These are phyloP conservation scores for Fragilaria crotonensis DNA, from an alignment of 108 stramenopile genomes.

Conservation along the genomic window DNA sequence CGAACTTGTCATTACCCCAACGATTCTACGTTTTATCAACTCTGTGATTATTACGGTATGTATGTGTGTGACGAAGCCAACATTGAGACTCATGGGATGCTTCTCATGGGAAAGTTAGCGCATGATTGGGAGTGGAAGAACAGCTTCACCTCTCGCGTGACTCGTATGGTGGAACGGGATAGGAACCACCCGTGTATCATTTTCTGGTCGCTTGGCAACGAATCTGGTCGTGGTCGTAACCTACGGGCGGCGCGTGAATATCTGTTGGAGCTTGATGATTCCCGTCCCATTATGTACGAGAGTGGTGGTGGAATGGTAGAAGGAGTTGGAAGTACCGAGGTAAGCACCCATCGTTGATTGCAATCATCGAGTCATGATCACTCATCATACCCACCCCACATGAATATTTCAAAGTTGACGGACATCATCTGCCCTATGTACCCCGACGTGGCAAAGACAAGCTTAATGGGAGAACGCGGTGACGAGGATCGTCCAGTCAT, in stretches of 20 bases:
- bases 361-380: too few relatives aligned
- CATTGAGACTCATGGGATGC: slow-evolving; percentile 93
- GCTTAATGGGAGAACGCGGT: slow-evolving; percentile 31
- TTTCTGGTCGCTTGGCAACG: slow-evolving; percentile 90
- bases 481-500: slow-evolving; percentile 82
- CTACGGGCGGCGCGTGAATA: slow-evolving; percentile 37
- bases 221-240: slow-evolving; percentile 79
- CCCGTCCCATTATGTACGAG: slow-evolving; percentile 47
- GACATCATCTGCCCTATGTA: slow-evolving; percentile 98
- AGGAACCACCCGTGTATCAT: slow-evolving; percentile 90
- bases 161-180: slow-evolving; percentile 81
- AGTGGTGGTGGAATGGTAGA: slow-evolving; percentile 44
- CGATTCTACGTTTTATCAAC: slow-evolving; percentile 81
- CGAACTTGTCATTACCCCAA: slow-evolving; percentile 94
- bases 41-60: slow-evolving; percentile 87
- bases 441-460: slow-evolving; percentile 50
- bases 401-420: neutral
- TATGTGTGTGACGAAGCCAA: slow-evolving; percentile 97
- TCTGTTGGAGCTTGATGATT: slow-evolving; percentile 60
- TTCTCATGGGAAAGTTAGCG: slow-evolving; percentile 54
- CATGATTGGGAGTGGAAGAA: slow-evolving; percentile 66
- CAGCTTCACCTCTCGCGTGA: slow-evolving; percentile 64
- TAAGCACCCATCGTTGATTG: too few relatives aligned
- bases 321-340: slow-evolving; percentile 50
- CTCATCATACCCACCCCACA: too few relatives aligned